These are phyloP conservation scores for Trichoderma guizhouense DNA, from an alignment of 2,329 filamentous ascomycete genomes.

Conservation along the genomic window DNA sequence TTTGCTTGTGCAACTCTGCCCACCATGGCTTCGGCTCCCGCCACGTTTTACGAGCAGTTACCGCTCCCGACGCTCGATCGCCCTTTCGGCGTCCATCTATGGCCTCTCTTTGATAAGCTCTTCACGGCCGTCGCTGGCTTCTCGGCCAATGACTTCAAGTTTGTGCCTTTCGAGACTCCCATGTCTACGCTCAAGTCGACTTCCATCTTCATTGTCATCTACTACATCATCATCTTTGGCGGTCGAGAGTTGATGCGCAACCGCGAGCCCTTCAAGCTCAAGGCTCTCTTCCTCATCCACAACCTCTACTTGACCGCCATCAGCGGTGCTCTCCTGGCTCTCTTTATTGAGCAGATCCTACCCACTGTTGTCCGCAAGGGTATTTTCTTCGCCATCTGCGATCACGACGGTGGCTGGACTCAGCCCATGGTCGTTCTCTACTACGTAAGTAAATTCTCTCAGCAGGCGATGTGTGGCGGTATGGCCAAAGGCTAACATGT, in stretches of 20 bases:
- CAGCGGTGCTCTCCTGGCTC: constrained; percentile 72
- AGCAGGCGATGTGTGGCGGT: background rate
- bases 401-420: constrained; percentile 81
- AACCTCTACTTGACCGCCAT: constrained; percentile 91
- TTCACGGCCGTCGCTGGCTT: constrained; percentile 77
- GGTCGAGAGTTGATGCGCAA: constrained; percentile 90
- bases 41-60: constrained; percentile 50
- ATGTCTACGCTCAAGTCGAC: constrained; percentile 88
- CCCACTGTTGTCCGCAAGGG: constrained; percentile 77
- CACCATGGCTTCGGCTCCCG: constrained; percentile 33
- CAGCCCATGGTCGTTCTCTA: constrained; percentile 90
- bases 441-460: constrained; percentile 64
- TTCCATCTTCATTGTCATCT: constrained; percentile 74
- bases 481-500: constrained; percentile 37
- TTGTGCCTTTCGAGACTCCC: constrained; percentile 75
- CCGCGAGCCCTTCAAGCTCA: constrained; percentile 80
- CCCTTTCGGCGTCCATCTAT: constrained; percentile 86
- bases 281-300: constrained; percentile 88
- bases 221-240: constrained; percentile 92
- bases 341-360: constrained; percentile 89
- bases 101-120: constrained; percentile 90
- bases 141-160: constrained; percentile 80
- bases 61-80: constrained; percentile 80
- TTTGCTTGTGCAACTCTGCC: constrained; percentile 15
- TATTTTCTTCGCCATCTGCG: constrained; percentile 86